phyloP scores from a whole-genome alignment of 208 protist genomes.

The Leishmania gerbilli region DNA sequence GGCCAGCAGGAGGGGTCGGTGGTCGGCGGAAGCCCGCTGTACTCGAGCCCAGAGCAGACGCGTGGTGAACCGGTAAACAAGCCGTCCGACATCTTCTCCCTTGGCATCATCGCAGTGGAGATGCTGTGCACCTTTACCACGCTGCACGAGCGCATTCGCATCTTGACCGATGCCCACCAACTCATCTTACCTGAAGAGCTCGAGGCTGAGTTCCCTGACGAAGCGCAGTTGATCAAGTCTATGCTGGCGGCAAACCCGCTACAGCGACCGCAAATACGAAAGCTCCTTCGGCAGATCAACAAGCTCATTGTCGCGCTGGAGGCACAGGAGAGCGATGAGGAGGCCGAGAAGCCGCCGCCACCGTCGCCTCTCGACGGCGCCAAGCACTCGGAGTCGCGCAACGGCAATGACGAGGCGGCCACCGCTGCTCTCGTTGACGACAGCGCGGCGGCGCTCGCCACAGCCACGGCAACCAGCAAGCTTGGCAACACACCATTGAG shows the following conservation, averaged over 20 bases:
- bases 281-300: slow-evolving; percentile 40
- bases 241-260: slow-evolving; percentile 46
- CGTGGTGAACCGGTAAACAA: slow-evolving; percentile 48
- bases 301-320: slow-evolving; percentile 31
- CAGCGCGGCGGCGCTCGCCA: background rate
- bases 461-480: background rate
- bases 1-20: slow-evolving; percentile 52
- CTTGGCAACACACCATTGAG: background rate
- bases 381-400: background rate
- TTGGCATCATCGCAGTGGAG: slow-evolving; percentile 83
- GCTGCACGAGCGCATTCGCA: slow-evolving; percentile 65
- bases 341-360: slow-evolving; percentile 4
- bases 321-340: slow-evolving; percentile 28
- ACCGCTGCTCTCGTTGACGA: background rate
- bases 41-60: slow-evolving; percentile 84
- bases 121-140: slow-evolving; percentile 77
- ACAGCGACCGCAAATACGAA: slow-evolving; percentile 32
- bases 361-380: background rate
- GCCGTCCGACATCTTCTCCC: slow-evolving; percentile 76
- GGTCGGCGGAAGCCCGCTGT: slow-evolving; percentile 66
- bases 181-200: slow-evolving; percentile 45
- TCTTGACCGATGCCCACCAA: slow-evolving; percentile 58
- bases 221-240: slow-evolving; percentile 42
- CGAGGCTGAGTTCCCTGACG: slow-evolving; percentile 42
- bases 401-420: too few species aligned